Conservation (phyloP, 2,329 filamentous ascomycete genomes). For the Lecanicillium sp. region DNA sequence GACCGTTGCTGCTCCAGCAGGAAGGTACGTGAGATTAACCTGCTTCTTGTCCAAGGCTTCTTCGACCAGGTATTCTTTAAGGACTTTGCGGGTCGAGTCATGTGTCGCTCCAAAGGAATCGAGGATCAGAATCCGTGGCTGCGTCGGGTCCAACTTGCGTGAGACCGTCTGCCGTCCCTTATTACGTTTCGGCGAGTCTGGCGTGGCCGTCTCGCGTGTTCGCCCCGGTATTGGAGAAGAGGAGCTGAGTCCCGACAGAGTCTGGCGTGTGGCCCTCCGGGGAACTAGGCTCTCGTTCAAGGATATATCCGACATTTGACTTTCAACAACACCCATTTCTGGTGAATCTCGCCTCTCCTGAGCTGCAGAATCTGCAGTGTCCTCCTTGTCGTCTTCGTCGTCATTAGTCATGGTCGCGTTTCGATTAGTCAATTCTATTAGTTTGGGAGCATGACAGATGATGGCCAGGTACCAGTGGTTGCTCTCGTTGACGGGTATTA, state of each 20-base stretch:
- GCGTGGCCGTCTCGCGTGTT: background rate
- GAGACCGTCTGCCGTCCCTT: conserved; percentile 8
- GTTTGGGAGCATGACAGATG: conserved; percentile 74
- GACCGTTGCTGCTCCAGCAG: conserved; percentile 53
- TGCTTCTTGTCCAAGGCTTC: conserved; percentile 61
- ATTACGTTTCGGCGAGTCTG: too few relatives aligned
- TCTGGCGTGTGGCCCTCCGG: conserved; percentile 3
- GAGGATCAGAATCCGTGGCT: conserved; percentile 72
- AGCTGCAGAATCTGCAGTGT: conserved; percentile 9
- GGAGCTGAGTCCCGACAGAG: background rate
- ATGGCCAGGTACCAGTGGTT: conserved; percentile 93
- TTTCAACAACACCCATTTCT: conserved; percentile 12
- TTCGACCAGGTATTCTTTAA: conserved; percentile 69
- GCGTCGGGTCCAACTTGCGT: conserved; percentile 31
- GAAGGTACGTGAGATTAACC: conserved; percentile 28
- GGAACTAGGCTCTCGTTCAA: conserved; percentile 13
- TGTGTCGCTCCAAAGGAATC: conserved; percentile 73
- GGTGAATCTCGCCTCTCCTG: conserved; percentile 7
- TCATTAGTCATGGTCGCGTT: too few relatives aligned
- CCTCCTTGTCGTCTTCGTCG: conserved; percentile 11
- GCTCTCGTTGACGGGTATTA: conserved; percentile 85
- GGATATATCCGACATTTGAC: conserved; percentile 15
- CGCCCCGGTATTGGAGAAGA: background rate
- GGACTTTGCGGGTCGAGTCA: conserved; percentile 51
- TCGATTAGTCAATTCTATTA: conserved; percentile 15